Conservation (phyloP, 1,284 basidiomycete genomes). For the Peniophora sp. region DNA sequence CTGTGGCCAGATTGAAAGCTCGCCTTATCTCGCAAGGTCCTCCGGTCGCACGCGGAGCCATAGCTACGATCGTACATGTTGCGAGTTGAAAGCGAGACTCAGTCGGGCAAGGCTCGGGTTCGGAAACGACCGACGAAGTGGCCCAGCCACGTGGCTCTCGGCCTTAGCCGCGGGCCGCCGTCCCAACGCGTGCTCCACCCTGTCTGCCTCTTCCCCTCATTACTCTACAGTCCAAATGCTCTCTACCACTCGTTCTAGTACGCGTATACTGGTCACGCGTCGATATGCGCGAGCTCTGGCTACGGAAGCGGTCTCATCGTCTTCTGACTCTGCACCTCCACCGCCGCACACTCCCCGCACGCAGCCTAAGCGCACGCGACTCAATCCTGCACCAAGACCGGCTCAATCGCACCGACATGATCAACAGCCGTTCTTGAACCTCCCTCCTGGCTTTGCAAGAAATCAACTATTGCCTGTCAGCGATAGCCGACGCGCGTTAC, state of each 20-base stretch:
- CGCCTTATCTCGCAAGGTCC: too few species aligned
- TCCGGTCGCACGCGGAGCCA: too few species aligned
- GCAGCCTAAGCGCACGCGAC: conserved; percentile 26
- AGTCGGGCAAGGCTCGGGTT: too few species aligned
- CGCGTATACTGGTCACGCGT: conserved; percentile 6
- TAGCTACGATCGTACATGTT: too few species aligned
- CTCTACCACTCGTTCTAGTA: conserved; percentile 6
- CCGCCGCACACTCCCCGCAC: conserved; percentile 17
- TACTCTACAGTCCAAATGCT: too few species aligned
- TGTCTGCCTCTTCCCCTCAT: too few species aligned
- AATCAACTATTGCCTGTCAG: conserved; percentile 76
- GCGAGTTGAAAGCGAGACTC: too few species aligned
- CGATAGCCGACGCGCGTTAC: conserved; percentile 67
- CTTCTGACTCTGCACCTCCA: conserved; percentile 26
- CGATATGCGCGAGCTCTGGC: conserved; percentile 34
- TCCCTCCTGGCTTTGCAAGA: conserved; percentile 69
- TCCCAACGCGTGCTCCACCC: too few species aligned
- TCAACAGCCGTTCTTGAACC: conserved; percentile 36
- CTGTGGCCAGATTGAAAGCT: too few species aligned
- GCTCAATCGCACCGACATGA: conserved; percentile 25
- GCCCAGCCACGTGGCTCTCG: too few species aligned
- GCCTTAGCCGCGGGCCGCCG: too few species aligned
- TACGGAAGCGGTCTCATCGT: conserved; percentile 35
- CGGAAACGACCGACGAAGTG: too few species aligned
- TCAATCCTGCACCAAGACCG: conserved; percentile 47